Evolutionary conservation across 2,329 filamentous ascomycete genomes (phyloP).

Genomic region (Coniochaeta sp.): DNA sequence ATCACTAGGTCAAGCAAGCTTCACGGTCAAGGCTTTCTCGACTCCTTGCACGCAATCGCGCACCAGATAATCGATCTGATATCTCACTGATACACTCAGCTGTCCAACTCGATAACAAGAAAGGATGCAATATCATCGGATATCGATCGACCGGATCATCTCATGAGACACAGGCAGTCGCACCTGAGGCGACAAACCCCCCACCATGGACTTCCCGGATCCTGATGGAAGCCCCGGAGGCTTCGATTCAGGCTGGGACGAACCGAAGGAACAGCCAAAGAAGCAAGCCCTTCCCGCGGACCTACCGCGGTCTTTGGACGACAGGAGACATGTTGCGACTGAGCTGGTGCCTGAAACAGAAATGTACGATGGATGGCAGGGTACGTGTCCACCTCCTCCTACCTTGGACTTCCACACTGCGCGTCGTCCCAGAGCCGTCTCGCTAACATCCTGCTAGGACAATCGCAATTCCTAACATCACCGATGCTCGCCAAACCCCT

Average conservation of each 20-base stretch:
- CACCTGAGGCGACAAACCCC: conserved; percentile 16
- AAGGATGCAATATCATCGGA: background rate
- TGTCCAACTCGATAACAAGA: background rate
- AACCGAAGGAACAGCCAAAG: conserved; percentile 21
- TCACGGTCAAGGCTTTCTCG: background rate
- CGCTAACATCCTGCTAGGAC: conserved; percentile 48
- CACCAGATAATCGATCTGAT: background rate
- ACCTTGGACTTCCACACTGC: conserved; percentile 3
- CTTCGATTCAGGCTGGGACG: conserved; percentile 25
- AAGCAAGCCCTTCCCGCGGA: conserved; percentile 65
- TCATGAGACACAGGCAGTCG: conserved; percentile 1
- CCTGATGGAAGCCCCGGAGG: conserved; percentile 32
- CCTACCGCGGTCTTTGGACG: conserved; percentile 85
- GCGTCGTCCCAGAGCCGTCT: conserved; percentile 8
- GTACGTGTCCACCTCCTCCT: conserved; percentile 32
- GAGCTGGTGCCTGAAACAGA: conserved; percentile 77
- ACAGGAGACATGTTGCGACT: conserved; percentile 63
- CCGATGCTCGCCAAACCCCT: conserved; percentile 79
- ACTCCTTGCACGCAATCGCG: background rate
- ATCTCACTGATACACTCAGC: background rate
- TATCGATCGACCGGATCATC: background rate
- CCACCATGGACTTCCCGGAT: conserved; percentile 53
- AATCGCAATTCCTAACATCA: conserved; percentile 89
- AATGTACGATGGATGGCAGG: conserved; percentile 99
- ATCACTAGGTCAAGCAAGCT: background rate